Percentiles rank a stretch among this genome's conserved stretches.
Conservation (phyloP, 306 rosid species). For the Astragalus membranaceus region DNA sequence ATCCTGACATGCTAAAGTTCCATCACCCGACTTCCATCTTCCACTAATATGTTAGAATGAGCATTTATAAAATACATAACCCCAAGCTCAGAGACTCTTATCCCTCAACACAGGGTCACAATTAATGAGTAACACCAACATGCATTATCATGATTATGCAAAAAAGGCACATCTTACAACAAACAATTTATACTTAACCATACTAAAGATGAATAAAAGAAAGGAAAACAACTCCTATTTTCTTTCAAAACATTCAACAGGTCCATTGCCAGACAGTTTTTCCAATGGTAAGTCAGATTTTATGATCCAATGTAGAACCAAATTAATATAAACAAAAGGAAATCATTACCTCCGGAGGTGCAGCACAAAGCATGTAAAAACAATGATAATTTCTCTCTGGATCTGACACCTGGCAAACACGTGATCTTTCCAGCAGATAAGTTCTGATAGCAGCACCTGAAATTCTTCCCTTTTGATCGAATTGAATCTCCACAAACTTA, state of each 20-base stretch:
- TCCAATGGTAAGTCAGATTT: not conserved
- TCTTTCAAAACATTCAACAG: not conserved
- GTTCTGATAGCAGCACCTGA: constrained; percentile 99
- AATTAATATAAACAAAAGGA: constrained; percentile 15
- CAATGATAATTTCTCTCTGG: constrained; percentile 99
- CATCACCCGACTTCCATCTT: not conserved
- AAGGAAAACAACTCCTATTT: not conserved
- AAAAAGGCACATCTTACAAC: not conserved
- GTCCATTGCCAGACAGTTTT: not conserved
- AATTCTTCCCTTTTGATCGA: constrained; percentile 83
- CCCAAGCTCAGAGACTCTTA: not conserved
- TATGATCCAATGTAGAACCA: constrained; percentile 16
- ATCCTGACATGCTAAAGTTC: not conserved
- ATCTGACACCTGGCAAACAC: constrained; percentile 96
- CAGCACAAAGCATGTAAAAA: constrained; percentile 99
- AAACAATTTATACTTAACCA: not conserved
- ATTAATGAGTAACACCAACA: not conserved
- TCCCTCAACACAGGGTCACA: not conserved
- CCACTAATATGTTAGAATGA: not conserved
- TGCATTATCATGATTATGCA: not conserved
- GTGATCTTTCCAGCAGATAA: constrained; percentile 63
- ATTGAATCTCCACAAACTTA: constrained; percentile 97
- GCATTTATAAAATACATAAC: not conserved
- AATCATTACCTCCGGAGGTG: constrained; percentile 71
- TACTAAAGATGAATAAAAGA: not conserved